A percentile compares a stretch with the other conserved stretches of the same genome.
Evolutionary conservation across 2,329 filamentous ascomycete genomes (phyloP).

Genomic region (Xylaria sp.): DNA sequence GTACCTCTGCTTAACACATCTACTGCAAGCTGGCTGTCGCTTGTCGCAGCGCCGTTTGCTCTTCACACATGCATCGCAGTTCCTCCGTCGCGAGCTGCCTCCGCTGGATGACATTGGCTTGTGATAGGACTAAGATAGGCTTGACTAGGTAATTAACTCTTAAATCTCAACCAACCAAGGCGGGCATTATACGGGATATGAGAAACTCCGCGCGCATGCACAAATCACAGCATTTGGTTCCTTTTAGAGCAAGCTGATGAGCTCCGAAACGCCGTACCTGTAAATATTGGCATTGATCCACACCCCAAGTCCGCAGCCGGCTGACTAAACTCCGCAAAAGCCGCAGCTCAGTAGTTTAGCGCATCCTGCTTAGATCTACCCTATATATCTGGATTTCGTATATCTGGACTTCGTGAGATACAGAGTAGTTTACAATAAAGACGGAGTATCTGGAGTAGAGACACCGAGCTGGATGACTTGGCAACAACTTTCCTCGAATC

Average conservation of each 20-base stretch:
- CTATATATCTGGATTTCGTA: not conserved
- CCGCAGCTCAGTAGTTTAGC: not conserved
- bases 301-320: slow-evolving; percentile 37
- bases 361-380: not conserved
- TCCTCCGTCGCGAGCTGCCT: slow-evolving; percentile 58
- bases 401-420: not conserved
- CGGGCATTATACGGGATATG: not conserved
- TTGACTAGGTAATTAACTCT: not conserved
- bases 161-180: not conserved
- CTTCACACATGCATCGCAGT: slow-evolving; percentile 60
- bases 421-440: not conserved
- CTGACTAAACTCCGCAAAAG: slow-evolving; percentile 31
- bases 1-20: slow-evolving; percentile 55
- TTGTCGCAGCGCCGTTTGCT: slow-evolving; percentile 62
- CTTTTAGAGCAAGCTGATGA: not conserved
- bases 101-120: slow-evolving; percentile 30
- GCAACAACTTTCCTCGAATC: not conserved
- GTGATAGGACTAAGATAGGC: not conserved
- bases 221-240: not conserved
- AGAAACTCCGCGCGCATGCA: not conserved
- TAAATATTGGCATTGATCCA: slow-evolving; percentile 7
- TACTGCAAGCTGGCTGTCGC: slow-evolving; percentile 54
- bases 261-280: not conserved
- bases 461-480: not conserved
- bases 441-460: not conserved